phyloP scores from a whole-genome alignment of 345 rosid species.

The Gynandropsis gynandra region DNA sequence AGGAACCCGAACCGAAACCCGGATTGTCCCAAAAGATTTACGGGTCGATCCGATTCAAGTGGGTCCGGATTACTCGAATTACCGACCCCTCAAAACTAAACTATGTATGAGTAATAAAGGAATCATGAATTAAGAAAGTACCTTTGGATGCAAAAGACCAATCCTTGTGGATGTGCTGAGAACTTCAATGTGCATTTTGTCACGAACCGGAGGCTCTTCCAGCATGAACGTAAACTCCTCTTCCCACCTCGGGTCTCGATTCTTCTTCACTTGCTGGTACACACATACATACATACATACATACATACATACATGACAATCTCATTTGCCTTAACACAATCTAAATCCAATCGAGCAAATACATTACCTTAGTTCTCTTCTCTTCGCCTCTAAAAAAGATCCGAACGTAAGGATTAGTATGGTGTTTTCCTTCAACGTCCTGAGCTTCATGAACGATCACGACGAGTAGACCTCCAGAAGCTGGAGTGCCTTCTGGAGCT shows the following conservation, averaged over 20 bases:
- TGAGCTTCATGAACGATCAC: conserved; percentile 78
- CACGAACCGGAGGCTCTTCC: conserved; percentile 70
- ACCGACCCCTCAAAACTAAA: no score
- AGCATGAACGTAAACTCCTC: conserved; percentile 69
- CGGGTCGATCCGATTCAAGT: no score
- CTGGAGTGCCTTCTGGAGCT: conserved; percentile 85
- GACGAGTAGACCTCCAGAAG: conserved; percentile 76
- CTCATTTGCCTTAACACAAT: no score
- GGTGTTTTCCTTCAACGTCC: conserved; percentile 92
- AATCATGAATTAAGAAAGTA: no score
- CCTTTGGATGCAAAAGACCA: conserved; percentile 86
- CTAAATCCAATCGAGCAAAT: no score
- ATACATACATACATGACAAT: no score
- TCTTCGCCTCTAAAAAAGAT: conserved; percentile 74
- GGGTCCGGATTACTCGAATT: no score
- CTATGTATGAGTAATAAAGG: no score
- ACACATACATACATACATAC: background rate
- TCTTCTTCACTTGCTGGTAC: conserved; percentile 67
- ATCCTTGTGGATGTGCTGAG: conserved; percentile 72
- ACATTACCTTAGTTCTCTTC: conserved; percentile 62
- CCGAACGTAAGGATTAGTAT: conserved; percentile 71
- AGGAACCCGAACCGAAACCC: no score
- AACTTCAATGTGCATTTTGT: conserved; percentile 78
- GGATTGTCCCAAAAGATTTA: no score
- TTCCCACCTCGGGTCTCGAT: conserved; percentile 92